A percentile compares a stretch with the other conserved stretches of the same genome.
These are phyloP conservation scores for Lojkania enalia DNA, from an alignment of 2,329 filamentous ascomycete species.

Conservation along the genomic window DNA sequence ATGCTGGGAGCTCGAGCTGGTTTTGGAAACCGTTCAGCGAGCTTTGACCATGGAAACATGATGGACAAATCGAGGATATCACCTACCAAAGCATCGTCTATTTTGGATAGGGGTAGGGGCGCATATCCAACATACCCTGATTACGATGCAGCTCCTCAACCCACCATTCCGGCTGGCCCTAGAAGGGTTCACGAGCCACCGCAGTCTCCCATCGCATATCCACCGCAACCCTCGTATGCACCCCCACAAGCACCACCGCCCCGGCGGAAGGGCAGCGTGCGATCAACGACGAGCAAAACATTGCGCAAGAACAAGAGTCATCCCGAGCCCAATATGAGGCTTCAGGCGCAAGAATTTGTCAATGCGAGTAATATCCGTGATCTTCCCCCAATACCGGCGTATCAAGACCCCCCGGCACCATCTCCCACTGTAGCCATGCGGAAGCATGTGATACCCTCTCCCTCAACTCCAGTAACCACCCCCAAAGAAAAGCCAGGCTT, in stretches of 20 bases:
- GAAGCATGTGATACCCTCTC: constrained; percentile 47
- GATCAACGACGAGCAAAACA: constrained; percentile 57
- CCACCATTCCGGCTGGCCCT: constrained; percentile 79
- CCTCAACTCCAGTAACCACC: constrained; percentile 44
- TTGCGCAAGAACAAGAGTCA: constrained; percentile 49
- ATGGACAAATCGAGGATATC: constrained; percentile 21
- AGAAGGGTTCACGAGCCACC: constrained; percentile 55
- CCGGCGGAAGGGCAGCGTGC: constrained; percentile 62
- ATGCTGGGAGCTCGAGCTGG: constrained; percentile 61
- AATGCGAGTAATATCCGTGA: constrained; percentile 49
- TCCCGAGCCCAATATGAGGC: constrained; percentile 47
- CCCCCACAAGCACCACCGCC: constrained; percentile 48
- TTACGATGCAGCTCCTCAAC: constrained; percentile 82
- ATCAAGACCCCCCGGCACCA: constrained; percentile 55
- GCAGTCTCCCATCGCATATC: constrained; percentile 45
- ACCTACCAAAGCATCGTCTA: constrained; percentile 46
- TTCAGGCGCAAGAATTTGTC: constrained; percentile 54
- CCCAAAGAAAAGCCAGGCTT: constrained; percentile 76
- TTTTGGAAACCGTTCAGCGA: constrained; percentile 66
- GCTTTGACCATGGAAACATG: constrained; percentile 64
- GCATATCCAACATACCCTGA: constrained; percentile 57
- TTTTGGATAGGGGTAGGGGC: constrained; percentile 49
- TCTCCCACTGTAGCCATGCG: constrained; percentile 58
- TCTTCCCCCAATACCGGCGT: constrained; percentile 50
- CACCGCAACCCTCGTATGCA: constrained; percentile 42